phyloP scores from a whole-genome alignment of 345 rosid species.

The Brassica cretica region DNA sequence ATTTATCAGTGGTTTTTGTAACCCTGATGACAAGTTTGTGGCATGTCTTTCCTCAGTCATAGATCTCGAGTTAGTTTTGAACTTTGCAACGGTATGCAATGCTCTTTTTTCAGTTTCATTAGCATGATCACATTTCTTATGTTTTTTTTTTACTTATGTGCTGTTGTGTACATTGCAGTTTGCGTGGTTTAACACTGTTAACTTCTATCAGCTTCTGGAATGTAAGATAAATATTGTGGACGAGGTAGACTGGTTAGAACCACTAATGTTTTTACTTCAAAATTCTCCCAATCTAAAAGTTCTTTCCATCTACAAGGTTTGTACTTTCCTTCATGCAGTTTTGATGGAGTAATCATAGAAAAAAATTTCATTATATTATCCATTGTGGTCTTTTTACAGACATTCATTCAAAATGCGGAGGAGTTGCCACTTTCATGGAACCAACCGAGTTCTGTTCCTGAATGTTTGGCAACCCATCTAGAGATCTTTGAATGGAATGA shows the following conservation, averaged over 20 bases:
- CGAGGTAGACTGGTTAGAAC: neutral
- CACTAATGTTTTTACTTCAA: neutral
- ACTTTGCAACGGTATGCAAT: neutral
- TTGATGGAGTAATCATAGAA: neutral
- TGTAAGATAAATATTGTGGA: neutral
- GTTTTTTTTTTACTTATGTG: neutral
- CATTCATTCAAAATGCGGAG: neutral
- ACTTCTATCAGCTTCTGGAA: neutral
- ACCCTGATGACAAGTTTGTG: neutral
- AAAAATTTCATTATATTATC: neutral
- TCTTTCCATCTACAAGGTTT: neutral
- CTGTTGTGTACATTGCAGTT: neutral
- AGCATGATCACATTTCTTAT: neutral
- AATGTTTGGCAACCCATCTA: neutral
- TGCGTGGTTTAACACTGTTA: neutral
- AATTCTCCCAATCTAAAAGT: neutral
- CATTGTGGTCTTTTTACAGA: neutral
- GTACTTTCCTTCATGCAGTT: neutral
- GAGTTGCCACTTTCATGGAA: neutral
- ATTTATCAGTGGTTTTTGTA: neutral
- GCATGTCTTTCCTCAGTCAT: neutral
- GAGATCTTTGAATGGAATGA: neutral
- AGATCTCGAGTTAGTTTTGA: neutral
- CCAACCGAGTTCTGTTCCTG: conserved; percentile 3
- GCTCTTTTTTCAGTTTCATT: neutral